These are phyloP conservation scores for Saksenaea vasiformis DNA, from an alignment of 371 early-diverging fungal species.

Conservation along the genomic window DNA sequence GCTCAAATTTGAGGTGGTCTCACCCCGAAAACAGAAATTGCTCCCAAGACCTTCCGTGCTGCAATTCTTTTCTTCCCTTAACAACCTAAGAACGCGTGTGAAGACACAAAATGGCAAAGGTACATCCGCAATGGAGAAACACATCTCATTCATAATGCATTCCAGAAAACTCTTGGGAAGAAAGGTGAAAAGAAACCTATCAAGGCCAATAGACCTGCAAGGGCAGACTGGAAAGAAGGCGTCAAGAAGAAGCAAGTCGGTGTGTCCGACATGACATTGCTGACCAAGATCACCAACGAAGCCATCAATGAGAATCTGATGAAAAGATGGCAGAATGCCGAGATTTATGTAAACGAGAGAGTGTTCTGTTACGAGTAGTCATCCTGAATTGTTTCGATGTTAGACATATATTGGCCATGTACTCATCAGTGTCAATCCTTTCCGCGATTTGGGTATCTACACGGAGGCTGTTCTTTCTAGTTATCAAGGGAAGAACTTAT, in stretches of 20 bases:
- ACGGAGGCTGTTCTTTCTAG: conserved; percentile 71
- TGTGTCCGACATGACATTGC: conserved; percentile 85
- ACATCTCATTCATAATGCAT: background rate
- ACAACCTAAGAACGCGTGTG: background rate
- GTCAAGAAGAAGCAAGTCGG: conserved; percentile 85
- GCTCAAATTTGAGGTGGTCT: background rate
- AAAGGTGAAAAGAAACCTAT: conserved; percentile 50
- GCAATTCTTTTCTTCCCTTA: background rate
- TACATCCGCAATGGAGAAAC: background rate
- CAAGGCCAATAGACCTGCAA: conserved; percentile 58
- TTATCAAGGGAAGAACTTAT: conserved; percentile 82
- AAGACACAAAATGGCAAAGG: background rate
- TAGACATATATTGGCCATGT: conserved; percentile 91
- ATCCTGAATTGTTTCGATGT: background rate
- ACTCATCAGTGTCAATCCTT: conserved; percentile 88
- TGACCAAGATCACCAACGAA: conserved; percentile 86
- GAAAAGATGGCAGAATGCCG: conserved; percentile 81
- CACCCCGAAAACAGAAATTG: background rate
- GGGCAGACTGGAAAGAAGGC: conserved; percentile 85
- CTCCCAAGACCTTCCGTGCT: background rate
- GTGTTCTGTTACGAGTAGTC: background rate
- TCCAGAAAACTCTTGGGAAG: conserved; percentile 38
- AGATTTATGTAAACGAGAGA: conserved; percentile 71
- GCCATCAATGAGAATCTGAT: conserved; percentile 85
- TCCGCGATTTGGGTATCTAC: conserved; percentile 83